Evolutionary conservation across 495 filamentous ascomycete genomes (phyloP).

Genomic region (Trichoderma orchidacearum): DNA sequence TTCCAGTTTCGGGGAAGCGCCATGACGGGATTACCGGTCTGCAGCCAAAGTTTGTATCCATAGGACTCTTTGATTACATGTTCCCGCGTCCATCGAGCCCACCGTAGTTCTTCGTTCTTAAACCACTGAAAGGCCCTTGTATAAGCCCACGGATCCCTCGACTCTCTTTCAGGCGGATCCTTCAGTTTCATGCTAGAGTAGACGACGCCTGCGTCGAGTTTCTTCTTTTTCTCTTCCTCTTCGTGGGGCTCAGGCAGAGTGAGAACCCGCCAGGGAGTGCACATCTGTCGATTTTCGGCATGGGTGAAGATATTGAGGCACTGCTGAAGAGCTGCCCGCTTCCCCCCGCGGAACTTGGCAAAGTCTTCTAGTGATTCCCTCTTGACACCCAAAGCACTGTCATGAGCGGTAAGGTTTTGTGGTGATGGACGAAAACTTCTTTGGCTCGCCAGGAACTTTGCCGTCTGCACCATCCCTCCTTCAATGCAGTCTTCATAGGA

Average conservation of each 20-base stretch:
- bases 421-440: background rate
- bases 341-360: conserved; percentile 19
- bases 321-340: conserved; percentile 24
- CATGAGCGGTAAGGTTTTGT: background rate
- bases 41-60: background rate
- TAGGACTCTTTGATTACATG: background rate
- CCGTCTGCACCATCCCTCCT: background rate
- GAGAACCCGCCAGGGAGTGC: background rate
- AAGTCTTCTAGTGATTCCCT: background rate
- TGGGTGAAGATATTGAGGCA: conserved; percentile 12
- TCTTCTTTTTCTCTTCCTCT: background rate
- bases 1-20: background rate
- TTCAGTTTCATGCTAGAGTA: background rate
- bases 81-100: background rate
- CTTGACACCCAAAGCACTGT: background rate
- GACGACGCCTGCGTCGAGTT: background rate
- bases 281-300: background rate
- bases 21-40: background rate
- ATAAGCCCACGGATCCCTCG: background rate
- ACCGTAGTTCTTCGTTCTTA: background rate
- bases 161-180: background rate
- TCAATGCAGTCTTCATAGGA: background rate
- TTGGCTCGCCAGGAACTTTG: background rate
- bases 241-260: background rate
- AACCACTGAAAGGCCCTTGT: background rate